Percentiles rank a stretch among this genome's conserved stretches.
phyloP scores from a whole-genome alignment of 1,284 basidiomycete species.

The Melampsora abietis-canadensis region DNA sequence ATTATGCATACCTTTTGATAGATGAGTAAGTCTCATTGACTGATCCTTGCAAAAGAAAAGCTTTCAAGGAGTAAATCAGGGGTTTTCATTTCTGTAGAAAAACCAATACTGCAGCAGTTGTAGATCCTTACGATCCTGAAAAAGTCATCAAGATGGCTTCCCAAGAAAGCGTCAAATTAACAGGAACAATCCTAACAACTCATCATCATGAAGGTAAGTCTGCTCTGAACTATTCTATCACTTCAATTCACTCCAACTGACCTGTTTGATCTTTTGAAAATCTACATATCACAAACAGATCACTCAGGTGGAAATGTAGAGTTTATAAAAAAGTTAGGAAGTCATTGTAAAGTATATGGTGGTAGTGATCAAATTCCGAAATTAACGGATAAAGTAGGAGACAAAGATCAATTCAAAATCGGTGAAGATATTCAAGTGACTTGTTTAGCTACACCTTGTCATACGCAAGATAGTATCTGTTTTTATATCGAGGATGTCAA shows the following conservation, averaged over 20 bases:
- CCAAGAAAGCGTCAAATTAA: constrained; percentile 63
- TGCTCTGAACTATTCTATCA: constrained; percentile 37
- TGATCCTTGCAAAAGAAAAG: neutral
- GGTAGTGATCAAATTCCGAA: constrained; percentile 71
- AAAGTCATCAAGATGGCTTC: constrained; percentile 69
- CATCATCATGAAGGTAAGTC: constrained; percentile 46
- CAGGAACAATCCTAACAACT: constrained; percentile 52
- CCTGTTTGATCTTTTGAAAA: constrained; percentile 61
- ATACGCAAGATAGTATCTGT: constrained; percentile 94
- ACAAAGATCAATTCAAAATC: constrained; percentile 70
- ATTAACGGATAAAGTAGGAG: constrained; percentile 70
- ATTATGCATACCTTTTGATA: constrained; percentile 7
- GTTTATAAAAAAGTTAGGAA: constrained; percentile 53
- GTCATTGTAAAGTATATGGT: constrained; percentile 73
- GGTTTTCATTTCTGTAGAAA: constrained; percentile 65
- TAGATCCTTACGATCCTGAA: constrained; percentile 75
- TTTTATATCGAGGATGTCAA: constrained; percentile 69
- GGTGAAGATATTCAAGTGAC: constrained; percentile 60
- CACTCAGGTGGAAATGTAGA: constrained; percentile 80
- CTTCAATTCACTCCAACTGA: neutral
- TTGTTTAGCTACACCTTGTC: constrained; percentile 79
- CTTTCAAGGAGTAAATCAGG: neutral
- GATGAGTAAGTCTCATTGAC: constrained; percentile 4
- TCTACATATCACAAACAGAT: constrained; percentile 67
- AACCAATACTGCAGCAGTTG: constrained; percentile 67